Evolutionary conservation across 1,139 yeast species (phyloP), one percentile per base, ranked within the genome.

Genomic region (Yamadazyma triangularis): DNA sequence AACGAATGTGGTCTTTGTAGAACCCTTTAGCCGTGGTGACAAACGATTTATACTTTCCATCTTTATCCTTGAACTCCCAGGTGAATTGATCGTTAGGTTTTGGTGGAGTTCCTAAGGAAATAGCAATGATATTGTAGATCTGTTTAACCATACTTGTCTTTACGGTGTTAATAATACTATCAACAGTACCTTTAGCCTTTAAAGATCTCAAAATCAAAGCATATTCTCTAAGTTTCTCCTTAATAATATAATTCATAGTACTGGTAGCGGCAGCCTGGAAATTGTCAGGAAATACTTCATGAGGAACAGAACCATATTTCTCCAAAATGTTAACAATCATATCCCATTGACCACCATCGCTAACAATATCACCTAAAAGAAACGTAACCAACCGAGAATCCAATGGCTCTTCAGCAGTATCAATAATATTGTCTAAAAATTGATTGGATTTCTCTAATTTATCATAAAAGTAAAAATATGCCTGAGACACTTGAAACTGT

Each of bases 301-400:
- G 66, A 27, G 95, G 95, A 29, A 85, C 81, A 32, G 82, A 51
- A 25, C 95, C 95, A 45, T 85, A 85, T 56, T 85, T 85, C 41
- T 75, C 74, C 32, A 85, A 73, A 39, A 85, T 56, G 53, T 83
- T 83, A 26, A 79, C 66, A 54, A 83, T 73, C 91, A 85, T 81
- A 45, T 81, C 82, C 72, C 83, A 85, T 56, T 85, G 95, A 29
- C 95, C 95, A 43, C 95, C 95, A 48, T 85, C 95, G 33, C 72
- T 57, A 29, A 79, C 75, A 9, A 95, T 93, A 33, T 72, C 77
- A 6, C 60, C 44, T 38, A 84, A 61, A 36, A 85, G 58, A 45
- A 70, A 76, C 53, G 77, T 81, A 30, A 83, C 73, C 34, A 83
- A 54, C 45, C 93, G 70, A 1, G 87, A 77, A 40, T 78, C 88